Percentiles rank a stretch among this genome's conserved stretches.
These are phyloP conservation scores for Sporothrix euskadiensis DNA, from an alignment of 2,329 filamentous ascomycete species.

Conservation along the genomic window DNA sequence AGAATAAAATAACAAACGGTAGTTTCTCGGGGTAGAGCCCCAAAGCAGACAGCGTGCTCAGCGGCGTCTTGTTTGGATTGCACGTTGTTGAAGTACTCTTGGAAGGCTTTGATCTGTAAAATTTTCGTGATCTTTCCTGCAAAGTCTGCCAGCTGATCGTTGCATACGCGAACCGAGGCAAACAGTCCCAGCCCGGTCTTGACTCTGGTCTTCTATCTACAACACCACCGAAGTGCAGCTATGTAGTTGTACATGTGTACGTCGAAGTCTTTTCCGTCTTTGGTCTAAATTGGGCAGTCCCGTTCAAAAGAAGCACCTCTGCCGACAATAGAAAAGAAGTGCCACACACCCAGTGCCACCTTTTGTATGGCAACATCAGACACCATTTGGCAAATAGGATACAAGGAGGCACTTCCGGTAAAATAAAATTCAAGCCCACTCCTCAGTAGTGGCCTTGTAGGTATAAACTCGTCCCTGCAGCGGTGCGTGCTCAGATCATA, in stretches of 20 bases:
- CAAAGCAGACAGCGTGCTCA: neutral
- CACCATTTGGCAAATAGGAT: neutral
- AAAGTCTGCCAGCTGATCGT: neutral
- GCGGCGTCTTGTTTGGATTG: neutral
- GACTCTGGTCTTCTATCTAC: neutral
- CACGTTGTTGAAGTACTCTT: neutral
- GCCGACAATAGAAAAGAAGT: neutral
- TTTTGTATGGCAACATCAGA: neutral
- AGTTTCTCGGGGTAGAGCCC: too few species aligned
- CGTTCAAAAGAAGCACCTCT: neutral
- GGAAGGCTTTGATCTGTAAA: slow-evolving; percentile 19
- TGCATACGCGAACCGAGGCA: neutral
- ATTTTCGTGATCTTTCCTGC: slow-evolving; percentile 24
- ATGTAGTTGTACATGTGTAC: neutral
- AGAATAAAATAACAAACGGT: neutral
- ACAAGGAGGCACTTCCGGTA: neutral
- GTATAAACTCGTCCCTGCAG: neutral
- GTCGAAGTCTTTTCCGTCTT: neutral
- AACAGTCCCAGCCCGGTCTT: neutral
- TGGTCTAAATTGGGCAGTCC: neutral
- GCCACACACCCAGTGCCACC: neutral
- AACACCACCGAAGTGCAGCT: neutral
- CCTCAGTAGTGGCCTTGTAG: neutral
- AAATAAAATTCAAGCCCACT: neutral
- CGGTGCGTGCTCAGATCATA: neutral